Base-by-base conservation (phyloP, 2,329 filamentous ascomycete genomes). In the Colletotrichum orbiculare region DNA sequence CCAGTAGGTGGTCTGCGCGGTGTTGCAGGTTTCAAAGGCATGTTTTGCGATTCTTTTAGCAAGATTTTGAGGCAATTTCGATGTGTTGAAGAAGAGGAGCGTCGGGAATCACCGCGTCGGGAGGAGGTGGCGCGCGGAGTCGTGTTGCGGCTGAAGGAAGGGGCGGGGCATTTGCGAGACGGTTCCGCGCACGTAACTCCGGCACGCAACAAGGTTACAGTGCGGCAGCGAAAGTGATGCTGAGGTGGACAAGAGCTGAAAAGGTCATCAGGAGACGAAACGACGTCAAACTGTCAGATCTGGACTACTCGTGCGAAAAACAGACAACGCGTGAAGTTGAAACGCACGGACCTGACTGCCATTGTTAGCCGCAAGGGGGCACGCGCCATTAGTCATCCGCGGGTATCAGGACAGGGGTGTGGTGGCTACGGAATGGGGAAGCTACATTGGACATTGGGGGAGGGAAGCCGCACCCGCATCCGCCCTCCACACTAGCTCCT, bases 1-100 rank as follows among this genome's bases (percentile, higher is more conserved):
- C 78, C 79, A 39, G 79, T 79, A 8, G 78, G 74, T 17, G 76
- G 75, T 49, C 79, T 74, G 69, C 79, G 76, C 57, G 81, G 80
- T 45, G 78, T 80, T 42, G 78, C 68, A 52, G 76, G 73, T 54
- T 71, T 68, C 46, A 75, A 69, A 55, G 74, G 70, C 76, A 78
- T 78, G n/a, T 67, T 46, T 49, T 52, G 48, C 33, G 37, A 47
- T 58, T 58, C 13, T 47, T 25, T 43, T 59, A 43, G 39, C 49
- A 17, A 13, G 25, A 45, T 17, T 47, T 55, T 17, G 42, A 25
- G n/a, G 17, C 41, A 58, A 47, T 66, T 61, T 61, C 50, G 66
- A 68, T 68, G 64, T 17, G 55, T 56, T 48, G 53, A 53, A 11
- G 41, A 52, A 42, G 11, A 35, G 17, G 47, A 39, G 49, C 43